A percentile compares a stretch with the other conserved stretches of the same genome.
phyloP scores from a whole-genome alignment of 2,329 filamentous ascomycete genomes.

The Fonsecaea pugnacius region DNA sequence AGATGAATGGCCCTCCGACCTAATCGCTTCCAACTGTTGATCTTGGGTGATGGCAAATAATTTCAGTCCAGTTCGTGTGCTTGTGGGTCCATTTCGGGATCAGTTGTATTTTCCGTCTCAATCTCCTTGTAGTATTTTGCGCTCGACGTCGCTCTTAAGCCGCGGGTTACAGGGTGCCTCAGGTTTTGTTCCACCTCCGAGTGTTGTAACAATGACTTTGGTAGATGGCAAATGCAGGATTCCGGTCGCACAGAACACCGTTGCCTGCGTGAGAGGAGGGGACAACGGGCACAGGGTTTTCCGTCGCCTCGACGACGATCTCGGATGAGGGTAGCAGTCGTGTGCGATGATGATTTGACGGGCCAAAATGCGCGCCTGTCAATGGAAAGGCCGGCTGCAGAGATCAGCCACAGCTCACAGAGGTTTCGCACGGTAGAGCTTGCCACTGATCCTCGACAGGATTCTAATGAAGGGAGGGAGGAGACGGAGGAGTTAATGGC shows the following conservation, averaged over 20 bases:
- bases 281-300: slow-evolving; percentile 7
- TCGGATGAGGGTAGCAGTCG: slow-evolving; percentile 24
- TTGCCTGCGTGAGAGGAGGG: slow-evolving; percentile 15
- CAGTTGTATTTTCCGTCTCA: slow-evolving; percentile 11
- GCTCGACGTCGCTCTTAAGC: slow-evolving; percentile 11
- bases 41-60: slow-evolving; percentile 8
- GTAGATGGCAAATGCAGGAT: slow-evolving; percentile 21
- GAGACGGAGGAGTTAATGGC: slow-evolving; percentile 19
- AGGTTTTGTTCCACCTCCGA: slow-evolving; percentile 21
- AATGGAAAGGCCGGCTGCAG: slow-evolving; percentile 29
- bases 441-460: neutral
- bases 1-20: neutral
- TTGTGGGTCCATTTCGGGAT: slow-evolving; percentile 22
- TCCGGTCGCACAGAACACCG: slow-evolving; percentile 26
- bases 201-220: slow-evolving; percentile 23
- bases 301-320: slow-evolving; percentile 20
- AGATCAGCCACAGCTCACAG: slow-evolving; percentile 7
- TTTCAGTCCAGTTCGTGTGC: slow-evolving; percentile 23
- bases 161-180: slow-evolving; percentile 12
- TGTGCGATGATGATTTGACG: slow-evolving; percentile 30
- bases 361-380: slow-evolving; percentile 21
- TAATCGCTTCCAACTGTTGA: slow-evolving; percentile 3
- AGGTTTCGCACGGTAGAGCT: neutral
- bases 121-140: slow-evolving; percentile 18
- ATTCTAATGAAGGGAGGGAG: slow-evolving; percentile 3